Evolutionary conservation across 1,284 basidiomycete species (phyloP), one percentile per base, ranked within the genome.

Genomic region (Jaminaea rosea): DNA sequence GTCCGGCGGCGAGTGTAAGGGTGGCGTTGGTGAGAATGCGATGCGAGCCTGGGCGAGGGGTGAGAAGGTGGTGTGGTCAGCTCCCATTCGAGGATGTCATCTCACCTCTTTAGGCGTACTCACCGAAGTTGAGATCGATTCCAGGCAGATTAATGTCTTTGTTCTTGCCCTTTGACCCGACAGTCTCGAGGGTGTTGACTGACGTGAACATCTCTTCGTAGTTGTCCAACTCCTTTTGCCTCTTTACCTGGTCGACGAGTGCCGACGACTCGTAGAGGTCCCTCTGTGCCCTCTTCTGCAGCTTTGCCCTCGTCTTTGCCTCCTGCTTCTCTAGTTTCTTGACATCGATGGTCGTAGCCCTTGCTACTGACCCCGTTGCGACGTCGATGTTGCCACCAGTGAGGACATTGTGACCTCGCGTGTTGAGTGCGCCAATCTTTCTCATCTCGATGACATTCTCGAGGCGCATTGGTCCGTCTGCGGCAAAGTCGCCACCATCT

Each of bases 131-230:
- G 59, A 72, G 56, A 28, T 99, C 94, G 77, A 99, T 96, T 41
- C 87, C 87, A 37, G 88, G 86, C 11, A 99, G 79, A 69, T 96
- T 89, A 52, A 99, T 87, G 75, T 99, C 94, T 77, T 73, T 73
- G 62, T 72, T 73, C 56, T 71, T 76, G 67, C 88, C 90, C 77
- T 92, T 94, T 47, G 63, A 60, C 1, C 81, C 79, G 27, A 82
- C 82, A 1, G 87, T 83, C 75, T 94, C 89, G 56, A 99, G 77
- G 45, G 94, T 90, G 77, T 99, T 99, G 78, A 98, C 91, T 79
- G 93, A 88, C 86, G 98, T 88, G 78, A 93, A 98, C 84, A 97
- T 85, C 74, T 97, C 93, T 75, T 97, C 92, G 78, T 97, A 97
- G 24, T 84, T 84, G 84, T 93, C 59, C 39, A 42, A 24, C 79